Conservation (phyloP, 176 grass and related monocot genomes). For the Elaeis guineensis region DNA sequence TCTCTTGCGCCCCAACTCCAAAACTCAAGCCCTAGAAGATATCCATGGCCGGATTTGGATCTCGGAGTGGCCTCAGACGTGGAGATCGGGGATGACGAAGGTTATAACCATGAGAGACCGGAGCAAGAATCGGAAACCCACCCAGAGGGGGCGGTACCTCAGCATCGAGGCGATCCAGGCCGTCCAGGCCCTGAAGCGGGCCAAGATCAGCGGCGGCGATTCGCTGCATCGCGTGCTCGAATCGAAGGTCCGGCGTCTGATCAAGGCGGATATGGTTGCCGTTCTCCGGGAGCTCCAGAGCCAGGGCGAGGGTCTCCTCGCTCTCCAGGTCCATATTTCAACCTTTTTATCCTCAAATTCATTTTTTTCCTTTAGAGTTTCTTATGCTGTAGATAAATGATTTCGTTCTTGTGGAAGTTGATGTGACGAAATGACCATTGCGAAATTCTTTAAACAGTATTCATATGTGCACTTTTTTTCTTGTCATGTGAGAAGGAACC, state of each 20-base stretch:
- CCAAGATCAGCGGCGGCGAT: constrained; percentile 6
- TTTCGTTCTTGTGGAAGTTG: too few species aligned
- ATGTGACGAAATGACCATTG: too few species aligned
- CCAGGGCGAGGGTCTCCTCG: constrained; percentile 60
- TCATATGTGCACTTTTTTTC: too few species aligned
- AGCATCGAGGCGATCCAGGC: constrained; percentile 79
- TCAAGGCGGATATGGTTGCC: constrained; percentile 75
- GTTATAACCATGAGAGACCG: constrained; percentile 66
- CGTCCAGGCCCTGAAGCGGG: constrained; percentile 72
- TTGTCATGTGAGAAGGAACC: too few species aligned
- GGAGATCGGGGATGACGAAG: neutral
- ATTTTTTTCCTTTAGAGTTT: neutral
- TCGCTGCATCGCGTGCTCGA: constrained; percentile 23
- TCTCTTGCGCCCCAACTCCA: too few species aligned
- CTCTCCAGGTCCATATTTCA: constrained; percentile 42
- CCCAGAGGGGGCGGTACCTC: constrained; percentile 82
- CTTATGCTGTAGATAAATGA: neutral
- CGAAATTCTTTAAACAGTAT: too few species aligned
- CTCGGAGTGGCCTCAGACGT: too few species aligned
- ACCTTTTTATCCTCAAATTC: neutral
- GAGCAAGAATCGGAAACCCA: constrained; percentile 84
- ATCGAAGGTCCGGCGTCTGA: constrained; percentile 61
- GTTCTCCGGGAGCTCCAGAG: constrained; percentile 68
- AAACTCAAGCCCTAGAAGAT: too few species aligned
- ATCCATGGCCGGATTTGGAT: too few species aligned